A percentile compares a stretch with the other conserved stretches of the same genome.
Conservation (phyloP, 495 filamentous ascomycete species). For the Emericellopsis terricola region DNA sequence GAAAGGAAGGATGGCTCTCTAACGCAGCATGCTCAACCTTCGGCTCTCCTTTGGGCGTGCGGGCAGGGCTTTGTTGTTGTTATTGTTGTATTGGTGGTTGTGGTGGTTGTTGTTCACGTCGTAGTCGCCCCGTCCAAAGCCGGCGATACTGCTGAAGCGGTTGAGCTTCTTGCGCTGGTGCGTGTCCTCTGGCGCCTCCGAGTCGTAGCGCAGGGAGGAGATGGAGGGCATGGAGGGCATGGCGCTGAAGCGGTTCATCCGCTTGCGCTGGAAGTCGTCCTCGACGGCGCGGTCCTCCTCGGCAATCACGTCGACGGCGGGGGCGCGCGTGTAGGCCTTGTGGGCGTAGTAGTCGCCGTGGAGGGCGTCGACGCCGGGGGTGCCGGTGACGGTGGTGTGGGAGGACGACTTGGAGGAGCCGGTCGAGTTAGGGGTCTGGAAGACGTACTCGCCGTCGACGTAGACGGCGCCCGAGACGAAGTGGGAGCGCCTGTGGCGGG, state of each 20-base stretch:
- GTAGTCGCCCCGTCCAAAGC: slow-evolving; percentile 15
- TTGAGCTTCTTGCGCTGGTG: slow-evolving; percentile 12
- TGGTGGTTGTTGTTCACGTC: background rate
- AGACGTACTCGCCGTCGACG: slow-evolving; percentile 85
- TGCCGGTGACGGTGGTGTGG: slow-evolving; percentile 12
- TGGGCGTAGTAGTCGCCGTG: slow-evolving; percentile 1
- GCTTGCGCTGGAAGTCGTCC: background rate
- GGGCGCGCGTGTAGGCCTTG: slow-evolving; percentile 1
- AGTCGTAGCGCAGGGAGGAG: background rate
- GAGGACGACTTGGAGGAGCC: slow-evolving; percentile 25
- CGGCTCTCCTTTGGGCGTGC: background rate
- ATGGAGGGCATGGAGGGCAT: slow-evolving; percentile 1
- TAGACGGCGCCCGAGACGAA: slow-evolving; percentile 77
- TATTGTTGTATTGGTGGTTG: background rate
- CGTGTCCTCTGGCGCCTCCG: slow-evolving; percentile 12
- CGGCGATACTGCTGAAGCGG: slow-evolving; percentile 28
- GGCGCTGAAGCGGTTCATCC: background rate
- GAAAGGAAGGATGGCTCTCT: too few species aligned
- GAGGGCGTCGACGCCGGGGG: slow-evolving; percentile 1
- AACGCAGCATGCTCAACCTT: background rate
- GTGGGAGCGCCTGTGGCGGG: slow-evolving; percentile 62
- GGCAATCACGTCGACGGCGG: background rate
- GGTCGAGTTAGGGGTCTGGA: slow-evolving; percentile 32
- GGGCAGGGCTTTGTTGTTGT: background rate
- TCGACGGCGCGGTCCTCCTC: background rate